These are phyloP conservation scores for Thraustochytrium sp. DNA, from an alignment of 352 stramenopile genomes.

Conservation along the genomic window DNA sequence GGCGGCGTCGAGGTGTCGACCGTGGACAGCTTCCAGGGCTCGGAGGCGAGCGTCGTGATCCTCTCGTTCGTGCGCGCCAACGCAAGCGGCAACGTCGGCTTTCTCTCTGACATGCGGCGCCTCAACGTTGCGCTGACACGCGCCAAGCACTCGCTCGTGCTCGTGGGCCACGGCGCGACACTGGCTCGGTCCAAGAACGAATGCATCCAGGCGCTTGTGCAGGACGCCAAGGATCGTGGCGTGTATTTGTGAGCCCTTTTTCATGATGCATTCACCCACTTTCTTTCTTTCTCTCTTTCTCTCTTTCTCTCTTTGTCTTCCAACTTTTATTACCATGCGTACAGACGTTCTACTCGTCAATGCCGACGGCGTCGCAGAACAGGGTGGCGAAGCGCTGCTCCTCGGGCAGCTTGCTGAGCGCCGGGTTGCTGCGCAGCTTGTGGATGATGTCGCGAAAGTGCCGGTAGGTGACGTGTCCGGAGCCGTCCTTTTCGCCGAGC, in stretches of 20 bases:
- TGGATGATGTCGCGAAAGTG: slow-evolving; percentile 8
- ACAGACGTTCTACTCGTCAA: neutral
- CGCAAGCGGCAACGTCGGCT: slow-evolving; percentile 75
- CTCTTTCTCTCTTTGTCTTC: neutral
- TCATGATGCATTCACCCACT: too few relatives aligned
- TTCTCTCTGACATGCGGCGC: slow-evolving; percentile 86
- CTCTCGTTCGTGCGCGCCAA: slow-evolving; percentile 94
- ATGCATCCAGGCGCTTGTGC: neutral
- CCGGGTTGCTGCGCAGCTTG: neutral
- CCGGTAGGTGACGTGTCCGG: neutral
- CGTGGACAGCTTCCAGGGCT: slow-evolving; percentile 91
- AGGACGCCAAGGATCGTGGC: neutral
- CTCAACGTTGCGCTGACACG: slow-evolving; percentile 97
- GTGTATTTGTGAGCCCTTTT: too few relatives aligned
- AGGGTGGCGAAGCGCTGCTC: neutral
- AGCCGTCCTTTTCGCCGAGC: neutral
- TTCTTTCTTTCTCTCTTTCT: neutral
- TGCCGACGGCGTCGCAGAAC: neutral
- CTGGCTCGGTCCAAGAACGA: neutral
- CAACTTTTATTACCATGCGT: neutral
- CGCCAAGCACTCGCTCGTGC: slow-evolving; percentile 82
- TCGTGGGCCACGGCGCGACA: slow-evolving; percentile 76
- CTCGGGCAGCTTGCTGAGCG: neutral
- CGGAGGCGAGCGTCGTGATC: slow-evolving; percentile 93
- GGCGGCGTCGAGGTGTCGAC: slow-evolving; percentile 73